Base-by-base conservation (phyloP, 352 stramenopile genomes). In the Pythium aquatile region DNA sequence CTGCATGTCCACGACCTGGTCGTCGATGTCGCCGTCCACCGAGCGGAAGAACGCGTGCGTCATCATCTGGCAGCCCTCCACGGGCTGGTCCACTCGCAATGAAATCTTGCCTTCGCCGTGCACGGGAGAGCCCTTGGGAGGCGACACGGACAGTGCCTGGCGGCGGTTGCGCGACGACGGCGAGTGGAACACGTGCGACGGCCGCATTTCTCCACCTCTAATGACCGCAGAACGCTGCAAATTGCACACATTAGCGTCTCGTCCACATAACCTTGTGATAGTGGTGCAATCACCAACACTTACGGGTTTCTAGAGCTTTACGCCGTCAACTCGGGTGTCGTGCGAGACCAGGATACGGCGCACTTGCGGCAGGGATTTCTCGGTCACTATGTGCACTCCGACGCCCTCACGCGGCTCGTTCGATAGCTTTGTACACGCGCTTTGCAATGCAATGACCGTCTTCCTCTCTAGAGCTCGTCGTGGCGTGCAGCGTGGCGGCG, bases 1-100 rank as follows among this genome's bases (percentile, higher is more conserved):
- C 56, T 69, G 55, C 56, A 83, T 65, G 30, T 78, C 75, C 17
- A 78, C 73, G 44, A 76, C 68, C 40, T 78, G 65, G 56, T 83
- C 72, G 29, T 75, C 72, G 46, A 76, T 75, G 35, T 74, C 67
- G 26, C 72, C 68, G 2, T 74, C 75, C 29, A 76, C 65, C 4
- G 72, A 78, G 32, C 75, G 75, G 53, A 78, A 83, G 49, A 83
- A 80, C 33, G 73, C 71, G 46, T 83, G 75, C 26, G 73, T 75
- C 60, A 66, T 69, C 53, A 83, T 69, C 39, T 75, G 62, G 42
- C 75, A 83, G 24, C 66, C 64, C 32, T 83, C 70, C 11, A 83
- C 73, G n/a, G 75, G 75, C 51, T 83, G 75, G 52, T 83, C 75
- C n/a, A 83, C 72, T 20, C 75, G 72, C 54, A 83, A 29, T 17